These are phyloP conservation scores for Lactarius akahatsu DNA, from an alignment of 768 basidiomycete species.

Conservation along the genomic window DNA sequence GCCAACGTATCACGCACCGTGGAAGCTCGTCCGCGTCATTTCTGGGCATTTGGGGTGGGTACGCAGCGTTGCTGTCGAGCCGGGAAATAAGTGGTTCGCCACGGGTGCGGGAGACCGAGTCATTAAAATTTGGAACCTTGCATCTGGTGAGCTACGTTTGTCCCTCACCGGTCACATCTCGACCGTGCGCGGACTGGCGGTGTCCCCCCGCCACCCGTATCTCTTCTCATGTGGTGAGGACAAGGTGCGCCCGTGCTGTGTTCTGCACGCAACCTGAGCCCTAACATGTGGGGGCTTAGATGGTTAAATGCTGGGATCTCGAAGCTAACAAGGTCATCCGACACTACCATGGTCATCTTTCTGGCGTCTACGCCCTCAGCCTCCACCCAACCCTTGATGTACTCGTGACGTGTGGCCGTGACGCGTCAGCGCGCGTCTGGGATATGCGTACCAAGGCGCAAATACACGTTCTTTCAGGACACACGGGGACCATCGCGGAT, in stretches of 20 bases:
- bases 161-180: conserved; percentile 97
- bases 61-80: conserved; percentile 92
- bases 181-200: conserved; percentile 91
- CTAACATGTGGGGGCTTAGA: conserved; percentile 47
- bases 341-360: conserved; percentile 97
- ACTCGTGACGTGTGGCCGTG: conserved; percentile 92
- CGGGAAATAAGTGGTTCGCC: conserved; percentile 98
- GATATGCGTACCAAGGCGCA: conserved; percentile 99
- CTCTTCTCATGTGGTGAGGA: conserved; percentile 97
- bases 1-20: conserved; percentile 92
- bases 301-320: conserved; percentile 99
- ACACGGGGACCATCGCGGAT: conserved; percentile 93
- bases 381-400: conserved; percentile 96
- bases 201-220: conserved; percentile 92
- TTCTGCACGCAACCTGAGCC: not conserved
- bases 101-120: conserved; percentile 98
- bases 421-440: conserved; percentile 97
- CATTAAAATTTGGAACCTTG: conserved; percentile 98
- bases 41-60: conserved; percentile 99
- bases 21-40: conserved; percentile 96
- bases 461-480: conserved; percentile 89
- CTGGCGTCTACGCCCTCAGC: conserved; percentile 92
- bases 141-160: conserved; percentile 95
- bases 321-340: conserved; percentile 99
- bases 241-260: conserved; percentile 57